A percentile compares a stretch with the other conserved stretches of the same genome.
phyloP scores from a whole-genome alignment of 2,329 filamentous ascomycete species.

The Colletotrichum sojae region DNA sequence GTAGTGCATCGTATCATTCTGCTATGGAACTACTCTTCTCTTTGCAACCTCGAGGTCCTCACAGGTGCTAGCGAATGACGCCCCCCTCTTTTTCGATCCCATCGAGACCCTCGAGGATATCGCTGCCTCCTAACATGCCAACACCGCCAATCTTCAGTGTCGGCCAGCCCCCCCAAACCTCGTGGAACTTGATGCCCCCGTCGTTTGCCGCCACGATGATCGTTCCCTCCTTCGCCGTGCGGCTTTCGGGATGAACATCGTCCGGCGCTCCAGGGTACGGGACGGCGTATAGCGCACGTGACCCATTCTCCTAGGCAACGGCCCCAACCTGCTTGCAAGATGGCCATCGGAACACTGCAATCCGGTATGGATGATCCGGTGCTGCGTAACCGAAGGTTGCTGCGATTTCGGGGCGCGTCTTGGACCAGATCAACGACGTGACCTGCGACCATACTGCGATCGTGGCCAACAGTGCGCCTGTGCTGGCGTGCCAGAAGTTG shows the following conservation, averaged over 20 bases:
- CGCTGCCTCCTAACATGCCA: conserved; percentile 83
- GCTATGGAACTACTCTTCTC: conserved; percentile 16
- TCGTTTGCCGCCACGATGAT: conserved; percentile 94
- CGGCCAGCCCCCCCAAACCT: conserved; percentile 83
- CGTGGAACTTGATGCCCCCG: conserved; percentile 93
- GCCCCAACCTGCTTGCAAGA: conserved; percentile 88
- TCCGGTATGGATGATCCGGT: conserved; percentile 88
- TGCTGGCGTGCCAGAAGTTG: conserved; percentile 92
- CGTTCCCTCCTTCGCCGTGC: conserved; percentile 64
- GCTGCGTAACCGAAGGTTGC: conserved; percentile 84
- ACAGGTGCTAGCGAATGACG: conserved; percentile 70
- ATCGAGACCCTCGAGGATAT: conserved; percentile 86
- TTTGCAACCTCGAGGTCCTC: conserved; percentile 49
- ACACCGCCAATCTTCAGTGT: conserved; percentile 64
- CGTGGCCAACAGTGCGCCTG: conserved; percentile 86
- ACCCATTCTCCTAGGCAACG: conserved; percentile 85
- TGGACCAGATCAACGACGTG: conserved; percentile 92
- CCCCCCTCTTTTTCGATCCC: conserved; percentile 83
- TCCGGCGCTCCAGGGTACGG: conserved; percentile 75
- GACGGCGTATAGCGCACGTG: conserved; percentile 89
- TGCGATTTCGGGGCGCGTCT: conserved; percentile 86
- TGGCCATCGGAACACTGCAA: conserved; percentile 96
- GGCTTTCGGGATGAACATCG: conserved; percentile 42
- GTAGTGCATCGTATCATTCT: conserved; percentile 3
- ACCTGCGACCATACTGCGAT: conserved; percentile 96